Evolutionary conservation across 148 eudicot species (phyloP), one percentile per base, ranked within the genome.

Genomic region (Vaccinium macrocarpon): DNA sequence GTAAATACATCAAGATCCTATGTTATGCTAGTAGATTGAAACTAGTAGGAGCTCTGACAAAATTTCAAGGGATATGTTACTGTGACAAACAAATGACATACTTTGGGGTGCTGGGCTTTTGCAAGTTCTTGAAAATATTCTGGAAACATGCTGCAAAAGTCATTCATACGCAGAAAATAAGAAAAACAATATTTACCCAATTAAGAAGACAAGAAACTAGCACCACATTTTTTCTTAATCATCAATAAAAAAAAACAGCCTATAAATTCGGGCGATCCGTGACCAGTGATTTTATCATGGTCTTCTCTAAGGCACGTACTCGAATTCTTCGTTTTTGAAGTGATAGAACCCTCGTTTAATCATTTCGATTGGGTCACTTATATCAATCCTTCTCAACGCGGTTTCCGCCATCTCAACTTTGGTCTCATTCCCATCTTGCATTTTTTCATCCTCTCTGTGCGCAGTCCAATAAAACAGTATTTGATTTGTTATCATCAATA

Each of bases 61-160:
- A 71, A 42, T 42, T 11, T 25, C 35, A 68, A 68, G 38, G 42
- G 18, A 68, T n/a, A 64, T 11, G 12, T 25, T 42, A 42, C 27
- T 1, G 56, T 25, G 46, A 51, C 19, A 52, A 19, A 8, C 3
- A 51, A 27, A 6, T 79, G 14, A 23, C 68, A 0, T 84, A 84
- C 83, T 80, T 84, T 70, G 64, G 86, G 86, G 9, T 2, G 42
- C 79, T 84, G 86, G 48, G 19, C 68, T 11, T 68, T 0, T 52
- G 35, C 42, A 35, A 84, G 86, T 8, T 78, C 53, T 9, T 79
- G 55, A 29, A 68, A 84, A 25, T 38, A 79, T 12, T 84, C 78
- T 52, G 78, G 83, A 79, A 52, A 16, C 75, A 8, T 51, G 77
- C 82, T 84, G 82, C 66, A 84, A 38, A 77, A 25, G 2, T n/a